A percentile compares a stretch with the other conserved stretches of the same genome.
These are phyloP conservation scores for Gaultheria prostrata DNA, from an alignment of 148 eudicot genomes.

Conservation along the genomic window DNA sequence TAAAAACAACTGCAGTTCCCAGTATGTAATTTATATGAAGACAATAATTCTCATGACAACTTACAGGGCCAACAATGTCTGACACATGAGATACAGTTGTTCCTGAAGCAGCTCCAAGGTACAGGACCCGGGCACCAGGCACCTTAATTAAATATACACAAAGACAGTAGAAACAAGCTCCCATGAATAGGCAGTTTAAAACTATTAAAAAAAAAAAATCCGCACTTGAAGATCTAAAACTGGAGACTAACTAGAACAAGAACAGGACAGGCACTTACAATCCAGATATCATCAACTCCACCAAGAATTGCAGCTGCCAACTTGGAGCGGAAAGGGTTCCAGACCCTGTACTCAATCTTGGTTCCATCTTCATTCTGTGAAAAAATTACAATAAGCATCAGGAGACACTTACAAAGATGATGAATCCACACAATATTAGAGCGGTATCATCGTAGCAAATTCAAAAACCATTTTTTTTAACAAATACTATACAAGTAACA, in stretches of 20 bases:
- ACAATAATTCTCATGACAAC: conserved; percentile 11
- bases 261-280: conserved; percentile 43
- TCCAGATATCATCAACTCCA: conserved; percentile 81
- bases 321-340: conserved; percentile 91
- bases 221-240: neutral
- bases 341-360: conserved; percentile 79
- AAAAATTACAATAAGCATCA: neutral
- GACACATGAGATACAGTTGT: conserved; percentile 89
- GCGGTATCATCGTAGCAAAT: too few species aligned
- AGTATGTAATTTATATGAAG: neutral
- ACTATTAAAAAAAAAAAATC: neutral
- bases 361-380: conserved; percentile 75
- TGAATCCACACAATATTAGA: neutral
- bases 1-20: neutral
- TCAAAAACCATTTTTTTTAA: too few species aligned
- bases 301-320: conserved; percentile 86
- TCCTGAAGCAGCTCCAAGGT: conserved; percentile 93
- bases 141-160: conserved; percentile 17
- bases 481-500: too few species aligned
- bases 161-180: neutral
- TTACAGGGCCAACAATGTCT: conserved; percentile 74
- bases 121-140: conserved; percentile 71
- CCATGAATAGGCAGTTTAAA: neutral
- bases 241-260: neutral
- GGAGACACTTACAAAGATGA: neutral